Evolutionary conservation across 2,329 filamentous ascomycete species (phyloP), one percentile per base, ranked within the genome.

Genomic region (Orbilia ellipsospora): DNA sequence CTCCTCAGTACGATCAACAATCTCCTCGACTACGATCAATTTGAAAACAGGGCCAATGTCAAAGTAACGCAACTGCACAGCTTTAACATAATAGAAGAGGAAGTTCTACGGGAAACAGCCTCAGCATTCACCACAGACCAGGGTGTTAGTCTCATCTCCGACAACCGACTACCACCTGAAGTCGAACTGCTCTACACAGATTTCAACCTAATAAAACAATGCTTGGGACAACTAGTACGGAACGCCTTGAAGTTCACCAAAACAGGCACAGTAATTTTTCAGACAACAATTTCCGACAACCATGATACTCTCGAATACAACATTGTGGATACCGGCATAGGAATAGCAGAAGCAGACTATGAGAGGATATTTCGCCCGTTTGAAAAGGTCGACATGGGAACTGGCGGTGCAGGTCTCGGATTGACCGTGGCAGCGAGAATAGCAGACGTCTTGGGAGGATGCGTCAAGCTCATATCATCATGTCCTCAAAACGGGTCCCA

Each of bases 191-290:
- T 85, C 2, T 78, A 78, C 0, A 79, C 82, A 3, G 83, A 85
- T 52, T 72, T 83, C 13, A 79, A 78, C 0, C 78, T 85, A 0
- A 80, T 85, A 4, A 80, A 83, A n/a, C 83, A 85, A 44, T 83
- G 83, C 48, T 67, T 85, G 0, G 81, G 84, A 2, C 82, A 83
- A 0, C 73, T 85, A 0, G 73, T 85, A 2, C 64, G 82, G 3
- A 85, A 85, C 52, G 83, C 84, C 0, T 79, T 85, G 0, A 83
- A 85, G 23, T 83, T 83, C 40, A 83, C 83, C 0, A 70, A 78
- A 3, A 64, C 80, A 3, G 83, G 84, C 7, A 79, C 81, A 1
- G 80, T 85, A 1, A 79, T 81, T 2, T 79, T 85, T 0, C 81
- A 78, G 0, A 77, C 82, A 0, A 81, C 81, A 0, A 68, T 82